Conservation (phyloP, 1,284 basidiomycete genomes). For the Malassezia sp. region DNA sequence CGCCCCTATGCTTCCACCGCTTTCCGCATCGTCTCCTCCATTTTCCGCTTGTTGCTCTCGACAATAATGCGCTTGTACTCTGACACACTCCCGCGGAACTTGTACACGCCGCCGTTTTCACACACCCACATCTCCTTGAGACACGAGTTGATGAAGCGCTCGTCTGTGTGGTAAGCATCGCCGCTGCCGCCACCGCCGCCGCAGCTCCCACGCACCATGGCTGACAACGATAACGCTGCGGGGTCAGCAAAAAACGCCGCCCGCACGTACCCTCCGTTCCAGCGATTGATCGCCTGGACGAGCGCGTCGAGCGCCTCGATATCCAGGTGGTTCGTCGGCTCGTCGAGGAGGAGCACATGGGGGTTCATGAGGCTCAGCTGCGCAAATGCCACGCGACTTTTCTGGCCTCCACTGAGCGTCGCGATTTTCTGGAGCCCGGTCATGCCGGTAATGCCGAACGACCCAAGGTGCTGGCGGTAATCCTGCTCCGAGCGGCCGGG, state of each 20-base stretch:
- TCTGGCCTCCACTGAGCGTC: slow-evolving; percentile 71
- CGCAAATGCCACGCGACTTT: slow-evolving; percentile 89
- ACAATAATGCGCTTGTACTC: slow-evolving; percentile 66
- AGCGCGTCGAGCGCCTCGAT: slow-evolving; percentile 79
- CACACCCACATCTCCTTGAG: slow-evolving; percentile 55
- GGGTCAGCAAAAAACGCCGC: slow-evolving; percentile 25
- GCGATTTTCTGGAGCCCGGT: slow-evolving; percentile 70
- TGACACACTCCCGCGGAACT: slow-evolving; percentile 81
- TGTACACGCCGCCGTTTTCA: slow-evolving; percentile 66
- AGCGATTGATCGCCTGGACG: slow-evolving; percentile 70
- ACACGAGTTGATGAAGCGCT: slow-evolving; percentile 39
- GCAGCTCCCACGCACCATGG: slow-evolving; percentile 78
- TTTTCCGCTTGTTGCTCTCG: slow-evolving; percentile 26
- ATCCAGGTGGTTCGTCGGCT: slow-evolving; percentile 97
- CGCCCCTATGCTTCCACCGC: too few species aligned
- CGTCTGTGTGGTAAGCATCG: slow-evolving; percentile 20
- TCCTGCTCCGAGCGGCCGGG: slow-evolving; percentile 94
- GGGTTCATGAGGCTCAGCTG: slow-evolving; percentile 77
- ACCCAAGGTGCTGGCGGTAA: slow-evolving; percentile 86
- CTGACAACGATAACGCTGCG: slow-evolving; percentile 63
- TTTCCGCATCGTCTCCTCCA: slow-evolving; percentile 9
- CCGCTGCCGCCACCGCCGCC: slow-evolving; percentile 20
- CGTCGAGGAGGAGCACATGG: slow-evolving; percentile 92
- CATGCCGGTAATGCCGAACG: slow-evolving; percentile 95
- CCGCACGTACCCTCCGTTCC: slow-evolving; percentile 73